Conservation (phyloP, 192 early-diverging fungal genomes). For the Pecoramyces ruminantium region DNA sequence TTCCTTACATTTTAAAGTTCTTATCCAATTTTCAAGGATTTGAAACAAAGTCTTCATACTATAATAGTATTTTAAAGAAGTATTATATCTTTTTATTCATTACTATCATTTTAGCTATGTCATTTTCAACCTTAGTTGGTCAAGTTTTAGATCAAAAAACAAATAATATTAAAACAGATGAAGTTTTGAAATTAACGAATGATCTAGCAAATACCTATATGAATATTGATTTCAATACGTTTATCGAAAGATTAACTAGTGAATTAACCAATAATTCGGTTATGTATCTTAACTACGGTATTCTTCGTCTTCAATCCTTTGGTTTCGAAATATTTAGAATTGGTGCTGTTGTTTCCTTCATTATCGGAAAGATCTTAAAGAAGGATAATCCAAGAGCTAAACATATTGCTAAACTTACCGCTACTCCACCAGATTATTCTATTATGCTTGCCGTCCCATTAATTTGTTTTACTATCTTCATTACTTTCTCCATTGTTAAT, state of each 20-base stretch:
- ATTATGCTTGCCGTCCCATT: not conserved
- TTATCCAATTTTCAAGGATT: not conserved
- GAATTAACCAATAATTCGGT: not conserved
- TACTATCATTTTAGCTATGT: not conserved
- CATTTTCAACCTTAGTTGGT: not conserved
- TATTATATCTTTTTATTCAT: not conserved
- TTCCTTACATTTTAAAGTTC: not conserved
- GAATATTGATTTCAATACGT: not conserved
- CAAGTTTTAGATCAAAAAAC: not conserved
- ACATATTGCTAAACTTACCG: not conserved
- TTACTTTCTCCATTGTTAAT: not conserved
- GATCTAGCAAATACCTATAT: not conserved
- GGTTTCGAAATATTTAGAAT: not conserved
- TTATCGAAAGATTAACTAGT: not conserved
- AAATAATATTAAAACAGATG: not conserved
- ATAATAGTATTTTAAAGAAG: not conserved
- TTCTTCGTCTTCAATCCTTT: not conserved
- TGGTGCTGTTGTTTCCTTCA: not conserved
- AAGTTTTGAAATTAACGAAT: not conserved
- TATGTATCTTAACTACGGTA: not conserved
- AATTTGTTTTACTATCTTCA: not conserved
- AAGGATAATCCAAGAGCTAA: not conserved
- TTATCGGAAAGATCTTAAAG: not conserved
- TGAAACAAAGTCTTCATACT: not conserved
- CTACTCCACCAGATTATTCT: not conserved